A percentile compares a stretch with the other conserved stretches of the same genome.
These are phyloP conservation scores for Pelargonium cotyledonis DNA, from an alignment of 441 rosid species.

Conservation along the genomic window DNA sequence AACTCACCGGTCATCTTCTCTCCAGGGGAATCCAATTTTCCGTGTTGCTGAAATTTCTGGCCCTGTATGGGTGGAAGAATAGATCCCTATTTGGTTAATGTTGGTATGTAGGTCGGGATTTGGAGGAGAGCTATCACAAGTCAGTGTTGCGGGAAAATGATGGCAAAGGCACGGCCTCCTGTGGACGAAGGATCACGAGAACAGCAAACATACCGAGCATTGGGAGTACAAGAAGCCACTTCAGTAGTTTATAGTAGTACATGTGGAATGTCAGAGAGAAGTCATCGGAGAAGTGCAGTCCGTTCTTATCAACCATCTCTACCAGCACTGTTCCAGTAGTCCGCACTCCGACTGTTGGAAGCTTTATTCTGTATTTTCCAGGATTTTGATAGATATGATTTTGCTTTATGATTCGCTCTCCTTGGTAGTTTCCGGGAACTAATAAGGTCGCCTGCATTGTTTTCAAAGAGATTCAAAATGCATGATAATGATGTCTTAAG, in stretches of 20 bases:
- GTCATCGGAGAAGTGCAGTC: constrained; percentile 85
- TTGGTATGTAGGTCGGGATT: too few species aligned
- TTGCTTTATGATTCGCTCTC: constrained; percentile 73
- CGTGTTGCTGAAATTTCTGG: too few species aligned
- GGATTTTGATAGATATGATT: constrained; percentile 57
- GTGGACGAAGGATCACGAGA: constrained; percentile 85
- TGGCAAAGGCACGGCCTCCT: constrained; percentile 87
- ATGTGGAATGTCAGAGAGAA: constrained; percentile 96
- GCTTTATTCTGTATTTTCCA: constrained; percentile 71
- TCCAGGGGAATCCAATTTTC: too few species aligned
- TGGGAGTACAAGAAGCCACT: constrained; percentile 95
- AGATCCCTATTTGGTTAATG: too few species aligned
- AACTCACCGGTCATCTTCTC: too few species aligned
- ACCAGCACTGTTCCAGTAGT: constrained; percentile 86
- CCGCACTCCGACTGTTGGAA: constrained; percentile 87
- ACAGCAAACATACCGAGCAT: constrained; percentile 95
- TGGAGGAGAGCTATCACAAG: constrained; percentile 34
- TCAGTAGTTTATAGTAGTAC: constrained; percentile 91
- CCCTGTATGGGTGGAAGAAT: too few species aligned
- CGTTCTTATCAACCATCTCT: constrained; percentile 94
- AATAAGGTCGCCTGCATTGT: constrained; percentile 65
- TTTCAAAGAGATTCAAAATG: neutral
- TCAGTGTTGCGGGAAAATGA: constrained; percentile 90
- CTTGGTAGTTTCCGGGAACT: constrained; percentile 95
- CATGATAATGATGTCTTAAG: too few species aligned